Base-by-base conservation (phyloP, 768 basidiomycete species). In the Infundibulicybe gibba region DNA sequence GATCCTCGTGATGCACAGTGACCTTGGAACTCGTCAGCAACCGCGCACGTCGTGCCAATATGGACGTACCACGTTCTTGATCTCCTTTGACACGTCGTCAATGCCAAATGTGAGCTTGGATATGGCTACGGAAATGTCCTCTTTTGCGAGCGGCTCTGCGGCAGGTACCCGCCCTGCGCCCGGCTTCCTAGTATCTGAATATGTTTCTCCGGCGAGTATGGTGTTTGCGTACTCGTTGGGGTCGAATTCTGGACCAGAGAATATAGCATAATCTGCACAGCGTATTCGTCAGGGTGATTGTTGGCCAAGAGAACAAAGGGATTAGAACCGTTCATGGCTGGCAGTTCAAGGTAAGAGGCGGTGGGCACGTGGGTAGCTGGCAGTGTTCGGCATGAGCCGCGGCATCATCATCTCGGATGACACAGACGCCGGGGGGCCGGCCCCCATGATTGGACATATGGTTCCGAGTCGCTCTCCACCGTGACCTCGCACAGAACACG, bases 211-310 rank as follows among this genome's bases (percentile, higher is more conserved):
- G 4, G 93, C 86, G 17, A 97, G 76, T 45, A 95, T 79, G 13
- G 90, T 83, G 63, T 94, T 94, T 2, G 94, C 94, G 61, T 94
- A 97, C 35, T 88, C 87, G 58, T 90, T 87, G 13, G 90, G 76
- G 61, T 95, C 87, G 63, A 97, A 98, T 31, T 83, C 74, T 2
- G 81, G 62, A 35, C 68, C 74, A 21, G 88, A 74, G 59, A 97
- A 97, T 40, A 85, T 76, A 13, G 82, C 61, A 58, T 93, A 87
- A 53, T 93, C 91, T 85, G 53, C 5, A 48, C 35, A 49, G 20
- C 40, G 15, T 10, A 42, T 53, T 31, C 50, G 49, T 37, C 13
- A 19, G 40, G 12, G 15, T 14, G 16, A 19, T n/a, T 25, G 25
- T 25, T 25, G 25, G 8, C 4, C 8, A n/a, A 10, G 35, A 38